These are phyloP conservation scores for Hansenula lynferdii DNA, from an alignment of 1,139 yeast genomes.

Conservation along the genomic window DNA sequence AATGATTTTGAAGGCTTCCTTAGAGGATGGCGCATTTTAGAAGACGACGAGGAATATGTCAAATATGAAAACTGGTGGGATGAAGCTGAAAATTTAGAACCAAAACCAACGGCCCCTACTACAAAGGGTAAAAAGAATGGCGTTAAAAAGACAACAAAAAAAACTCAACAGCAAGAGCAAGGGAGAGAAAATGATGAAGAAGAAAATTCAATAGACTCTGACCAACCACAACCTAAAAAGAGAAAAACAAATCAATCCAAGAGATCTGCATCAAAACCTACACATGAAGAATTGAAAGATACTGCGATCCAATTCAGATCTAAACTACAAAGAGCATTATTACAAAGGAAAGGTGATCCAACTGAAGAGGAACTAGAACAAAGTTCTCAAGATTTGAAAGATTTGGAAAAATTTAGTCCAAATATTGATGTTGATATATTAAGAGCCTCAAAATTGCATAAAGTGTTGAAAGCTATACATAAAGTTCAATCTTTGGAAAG, in stretches of 20 bases:
- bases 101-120: conserved; percentile 20
- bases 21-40: conserved; percentile 12
- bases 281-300: conserved; percentile 8
- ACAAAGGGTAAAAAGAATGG: conserved; percentile 6
- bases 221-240: conserved; percentile 21
- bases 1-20: conserved; percentile 20
- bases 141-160: neutral
- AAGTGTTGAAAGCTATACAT: conserved; percentile 46
- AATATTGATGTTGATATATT: conserved; percentile 35
- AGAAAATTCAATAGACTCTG: conserved; percentile 23
- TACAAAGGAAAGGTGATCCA: conserved; percentile 20
- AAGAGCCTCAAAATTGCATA: conserved; percentile 43
- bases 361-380: conserved; percentile 40
- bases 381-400: conserved; percentile 38
- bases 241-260: conserved; percentile 21
- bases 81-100: conserved; percentile 27
- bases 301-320: conserved; percentile 24
- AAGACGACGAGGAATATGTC: conserved; percentile 5
- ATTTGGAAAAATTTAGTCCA: conserved; percentile 40
- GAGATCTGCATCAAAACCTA: conserved; percentile 10
- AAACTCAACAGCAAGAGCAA: neutral
- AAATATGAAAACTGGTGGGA: conserved; percentile 1
- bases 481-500: conserved; percentile 38
- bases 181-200: conserved; percentile 25
- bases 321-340: conserved; percentile 22